phyloP scores from a whole-genome alignment of 2,329 filamentous ascomycete species.

The Knufia petricola region DNA sequence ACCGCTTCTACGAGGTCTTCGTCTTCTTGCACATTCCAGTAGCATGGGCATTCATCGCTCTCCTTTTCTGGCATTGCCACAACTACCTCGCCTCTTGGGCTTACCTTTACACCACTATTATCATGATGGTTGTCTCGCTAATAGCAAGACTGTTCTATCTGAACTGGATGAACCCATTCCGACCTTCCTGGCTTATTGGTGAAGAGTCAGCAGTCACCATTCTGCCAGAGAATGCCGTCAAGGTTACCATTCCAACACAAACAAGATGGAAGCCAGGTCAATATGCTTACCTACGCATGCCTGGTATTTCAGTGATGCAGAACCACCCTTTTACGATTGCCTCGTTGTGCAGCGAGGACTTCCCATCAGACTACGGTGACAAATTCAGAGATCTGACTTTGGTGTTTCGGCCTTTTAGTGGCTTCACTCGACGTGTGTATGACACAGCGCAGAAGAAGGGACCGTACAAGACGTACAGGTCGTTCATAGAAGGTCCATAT shows the following conservation, averaged over 20 bases:
- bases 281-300: conserved; percentile 90
- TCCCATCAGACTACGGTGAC: conserved; percentile 83
- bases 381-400: conserved; percentile 80
- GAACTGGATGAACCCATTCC: conserved; percentile 79
- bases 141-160: conserved; percentile 67
- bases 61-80: conserved; percentile 93
- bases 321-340: conserved; percentile 95
- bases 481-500: conserved; percentile 88
- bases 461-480: conserved; percentile 82
- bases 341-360: conserved; percentile 84
- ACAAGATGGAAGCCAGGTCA: conserved; percentile 90
- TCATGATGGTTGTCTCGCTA: conserved; percentile 69
- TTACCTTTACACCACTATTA: conserved; percentile 74
- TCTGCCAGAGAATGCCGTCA: conserved; percentile 88
- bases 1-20: conserved; percentile 76
- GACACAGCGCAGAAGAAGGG: conserved; percentile 74
- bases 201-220: conserved; percentile 85
- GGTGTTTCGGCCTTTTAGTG: conserved; percentile 83
- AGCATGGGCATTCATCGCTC: conserved; percentile 66
- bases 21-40: conserved; percentile 73
- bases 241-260: conserved; percentile 86
- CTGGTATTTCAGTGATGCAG: conserved; percentile 78
- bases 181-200: conserved; percentile 71
- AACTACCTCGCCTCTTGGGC: conserved; percentile 86
- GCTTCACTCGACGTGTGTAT: conserved; percentile 80